A percentile compares a stretch with the other conserved stretches of the same genome.
Evolutionary conservation across 768 basidiomycete genomes (phyloP).

Genomic region (Mycena indigotica): DNA sequence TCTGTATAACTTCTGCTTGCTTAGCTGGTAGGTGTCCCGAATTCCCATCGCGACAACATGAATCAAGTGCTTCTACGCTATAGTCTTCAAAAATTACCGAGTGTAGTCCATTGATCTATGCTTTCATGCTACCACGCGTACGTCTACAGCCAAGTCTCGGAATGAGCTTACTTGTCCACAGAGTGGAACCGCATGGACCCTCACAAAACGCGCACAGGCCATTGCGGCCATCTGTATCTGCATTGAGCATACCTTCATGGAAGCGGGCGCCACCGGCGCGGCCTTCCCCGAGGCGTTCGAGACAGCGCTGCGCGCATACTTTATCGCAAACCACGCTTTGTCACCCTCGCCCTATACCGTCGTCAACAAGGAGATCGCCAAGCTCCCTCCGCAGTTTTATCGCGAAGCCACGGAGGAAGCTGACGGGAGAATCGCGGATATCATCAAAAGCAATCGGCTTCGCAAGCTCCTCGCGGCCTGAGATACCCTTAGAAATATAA

Average conservation of each 20-base stretch:
- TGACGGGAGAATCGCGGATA: neutral
- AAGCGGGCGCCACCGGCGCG: neutral
- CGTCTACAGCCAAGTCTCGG: neutral
- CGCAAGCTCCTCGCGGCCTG: too few species aligned
- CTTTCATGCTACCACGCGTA: neutral
- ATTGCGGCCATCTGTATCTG: constrained; percentile 3
- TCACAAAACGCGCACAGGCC: neutral
- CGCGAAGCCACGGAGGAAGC: neutral
- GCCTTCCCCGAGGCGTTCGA: neutral
- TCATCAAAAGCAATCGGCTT: constrained; percentile 1
- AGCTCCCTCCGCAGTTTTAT: neutral
- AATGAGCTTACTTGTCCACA: neutral
- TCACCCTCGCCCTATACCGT: neutral
- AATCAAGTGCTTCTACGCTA: too few species aligned
- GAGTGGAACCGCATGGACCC: neutral
- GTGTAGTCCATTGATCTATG: neutral
- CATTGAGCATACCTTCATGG: constrained; percentile 2
- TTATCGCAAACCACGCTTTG: neutral
- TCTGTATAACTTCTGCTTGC: neutral
- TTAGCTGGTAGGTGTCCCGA: neutral
- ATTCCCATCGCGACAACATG: neutral
- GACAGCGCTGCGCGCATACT: neutral
- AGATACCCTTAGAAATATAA: too few species aligned
- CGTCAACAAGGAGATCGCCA: constrained; percentile 2
- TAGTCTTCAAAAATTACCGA: neutral